Percentiles rank a stretch among this genome's conserved stretches.
phyloP scores from a whole-genome alignment of 2,329 filamentous ascomycete species.

The Zymoseptoria brevis region DNA sequence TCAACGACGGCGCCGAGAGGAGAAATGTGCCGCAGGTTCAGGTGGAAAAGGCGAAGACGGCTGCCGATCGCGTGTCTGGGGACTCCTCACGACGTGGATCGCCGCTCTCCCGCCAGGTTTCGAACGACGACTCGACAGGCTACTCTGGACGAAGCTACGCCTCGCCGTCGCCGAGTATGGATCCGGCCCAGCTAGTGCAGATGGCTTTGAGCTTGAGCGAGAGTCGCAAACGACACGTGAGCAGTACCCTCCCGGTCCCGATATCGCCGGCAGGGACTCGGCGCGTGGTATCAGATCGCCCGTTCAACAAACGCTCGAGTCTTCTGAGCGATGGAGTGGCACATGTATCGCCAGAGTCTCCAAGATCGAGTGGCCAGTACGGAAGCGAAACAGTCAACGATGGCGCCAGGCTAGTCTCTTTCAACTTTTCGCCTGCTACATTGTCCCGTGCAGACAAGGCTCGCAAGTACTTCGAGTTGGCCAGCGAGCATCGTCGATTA shows the following conservation, averaged over 20 bases:
- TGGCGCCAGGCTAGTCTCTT: conserved; percentile 41
- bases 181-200: conserved; percentile 83
- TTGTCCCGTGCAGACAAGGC: conserved; percentile 76
- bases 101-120: conserved; percentile 22
- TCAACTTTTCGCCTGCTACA: conserved; percentile 70
- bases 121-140: conserved; percentile 8
- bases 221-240: conserved; percentile 57
- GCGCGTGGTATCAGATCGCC: conserved; percentile 47
- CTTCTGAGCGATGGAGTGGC: conserved; percentile 6
- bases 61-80: conserved; percentile 12
- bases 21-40: conserved; percentile 14
- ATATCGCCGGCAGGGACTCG: conserved; percentile 43
- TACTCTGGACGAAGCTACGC: conserved; percentile 1
- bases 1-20: conserved; percentile 5
- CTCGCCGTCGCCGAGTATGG: conserved; percentile 49
- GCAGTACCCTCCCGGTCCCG: conserved; percentile 49
- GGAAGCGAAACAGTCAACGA: conserved; percentile 2
- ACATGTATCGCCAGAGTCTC: conserved; percentile 3
- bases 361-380: conserved; percentile 6
- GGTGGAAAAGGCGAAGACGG: conserved; percentile 13
- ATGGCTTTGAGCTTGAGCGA: conserved; percentile 87
- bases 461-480: conserved; percentile 75
- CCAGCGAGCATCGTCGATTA: conserved; percentile 72
- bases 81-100: conserved; percentile 24
- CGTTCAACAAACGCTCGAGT: conserved; percentile 5